phyloP scores from a whole-genome alignment of 2,329 filamentous ascomycete genomes.

The Didymella exigua region DNA sequence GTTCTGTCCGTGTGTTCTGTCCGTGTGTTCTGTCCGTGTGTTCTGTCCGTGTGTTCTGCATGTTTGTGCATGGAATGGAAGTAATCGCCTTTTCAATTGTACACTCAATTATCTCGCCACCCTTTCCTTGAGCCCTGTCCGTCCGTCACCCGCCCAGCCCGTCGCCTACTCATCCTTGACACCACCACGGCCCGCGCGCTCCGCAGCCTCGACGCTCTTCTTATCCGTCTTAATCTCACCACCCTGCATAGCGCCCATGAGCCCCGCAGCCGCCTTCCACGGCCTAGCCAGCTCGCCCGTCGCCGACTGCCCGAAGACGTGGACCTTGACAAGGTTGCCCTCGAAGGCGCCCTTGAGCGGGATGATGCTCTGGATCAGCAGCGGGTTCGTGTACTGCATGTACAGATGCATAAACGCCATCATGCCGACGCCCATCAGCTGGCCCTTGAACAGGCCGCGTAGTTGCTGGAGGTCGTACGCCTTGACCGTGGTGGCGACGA shows the following conservation, averaged over 20 bases:
- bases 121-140: no score
- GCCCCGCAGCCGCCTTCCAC: slow-evolving; percentile 84
- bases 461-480: slow-evolving; percentile 92
- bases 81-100: not conserved
- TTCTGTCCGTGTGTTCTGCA: no score
- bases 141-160: no score
- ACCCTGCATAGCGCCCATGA: slow-evolving; percentile 79
- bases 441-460: slow-evolving; percentile 81
- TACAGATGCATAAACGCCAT: slow-evolving; percentile 99
- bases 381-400: slow-evolving; percentile 99
- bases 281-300: slow-evolving; percentile 91
- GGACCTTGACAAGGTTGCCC: slow-evolving; percentile 94
- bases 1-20: no score
- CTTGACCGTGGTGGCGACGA: slow-evolving; percentile 94
- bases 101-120: no score
- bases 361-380: slow-evolving; percentile 98
- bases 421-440: slow-evolving; percentile 96
- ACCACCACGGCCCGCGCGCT: slow-evolving; percentile 57
- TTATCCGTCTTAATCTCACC: slow-evolving; percentile 81
- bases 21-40: no score
- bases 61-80: no score
- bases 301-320: slow-evolving; percentile 85
- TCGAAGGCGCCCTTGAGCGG: slow-evolving; percentile 95
- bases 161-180: slow-evolving; percentile 57
- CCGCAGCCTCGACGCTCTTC: slow-evolving; percentile 61